Conservation (phyloP, 257 asterid species). For the Paraleonurus japonicus region DNA sequence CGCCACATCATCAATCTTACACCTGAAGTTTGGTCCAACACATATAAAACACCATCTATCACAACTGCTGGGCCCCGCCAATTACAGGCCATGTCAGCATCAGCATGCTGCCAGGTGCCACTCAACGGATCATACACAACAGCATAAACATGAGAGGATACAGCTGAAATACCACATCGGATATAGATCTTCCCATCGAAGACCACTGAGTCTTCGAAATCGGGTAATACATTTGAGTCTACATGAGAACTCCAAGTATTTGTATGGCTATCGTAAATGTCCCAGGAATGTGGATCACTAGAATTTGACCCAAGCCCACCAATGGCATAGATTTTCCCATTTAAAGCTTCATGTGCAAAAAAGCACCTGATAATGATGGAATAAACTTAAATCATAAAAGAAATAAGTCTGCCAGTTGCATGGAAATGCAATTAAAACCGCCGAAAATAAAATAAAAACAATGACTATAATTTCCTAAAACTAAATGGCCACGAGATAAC, state of each 20-base stretch:
- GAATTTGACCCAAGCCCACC: constrained; percentile 69
- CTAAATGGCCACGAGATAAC: background rate
- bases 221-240: constrained; percentile 45
- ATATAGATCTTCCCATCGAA: constrained; percentile 64
- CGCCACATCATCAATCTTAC: constrained; percentile 71
- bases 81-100: constrained; percentile 48
- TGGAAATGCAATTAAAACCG: background rate
- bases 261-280: constrained; percentile 49
- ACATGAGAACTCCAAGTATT: constrained; percentile 50
- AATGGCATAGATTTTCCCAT: constrained; percentile 62
- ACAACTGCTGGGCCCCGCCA: constrained; percentile 81
- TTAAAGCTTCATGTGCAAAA: constrained; percentile 57
- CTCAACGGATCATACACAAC: constrained; percentile 53
- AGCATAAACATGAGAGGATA: constrained; percentile 40
- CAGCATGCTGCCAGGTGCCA: constrained; percentile 55
- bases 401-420: background rate
- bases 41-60: constrained; percentile 48
- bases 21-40: constrained; percentile 67
- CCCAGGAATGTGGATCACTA: constrained; percentile 60
- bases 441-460: background rate
- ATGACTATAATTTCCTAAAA: background rate
- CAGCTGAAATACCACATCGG: constrained; percentile 40
- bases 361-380: constrained; percentile 53
- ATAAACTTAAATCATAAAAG: constrained; percentile 10
- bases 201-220: constrained; percentile 58